These are phyloP conservation scores for Epichloe typhina DNA, from an alignment of 2,329 filamentous ascomycete species.

Conservation along the genomic window DNA sequence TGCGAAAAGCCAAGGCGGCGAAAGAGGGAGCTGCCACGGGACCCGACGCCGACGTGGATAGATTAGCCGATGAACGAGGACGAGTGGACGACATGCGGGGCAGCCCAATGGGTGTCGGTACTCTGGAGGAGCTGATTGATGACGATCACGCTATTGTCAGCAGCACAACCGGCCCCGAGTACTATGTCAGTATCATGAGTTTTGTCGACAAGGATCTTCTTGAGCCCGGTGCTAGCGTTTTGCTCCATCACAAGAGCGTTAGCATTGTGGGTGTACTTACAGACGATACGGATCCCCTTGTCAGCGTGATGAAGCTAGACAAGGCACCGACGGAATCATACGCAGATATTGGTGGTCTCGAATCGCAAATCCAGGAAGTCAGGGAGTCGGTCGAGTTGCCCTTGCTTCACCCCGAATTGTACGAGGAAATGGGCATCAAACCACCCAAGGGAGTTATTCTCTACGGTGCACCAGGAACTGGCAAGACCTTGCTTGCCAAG, in stretches of 20 bases:
- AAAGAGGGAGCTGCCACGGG: conserved; percentile 57
- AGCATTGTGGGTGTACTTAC: conserved; percentile 96
- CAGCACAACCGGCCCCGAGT: conserved; percentile 92
- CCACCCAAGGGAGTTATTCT: conserved; percentile 98
- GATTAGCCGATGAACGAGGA: conserved; percentile 87
- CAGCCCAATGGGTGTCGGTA: conserved; percentile 96
- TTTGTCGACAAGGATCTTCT: conserved; percentile 98
- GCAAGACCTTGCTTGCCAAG: conserved; percentile 91
- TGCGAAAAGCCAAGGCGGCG: conserved; percentile 80
- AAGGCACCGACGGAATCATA: conserved; percentile 98
- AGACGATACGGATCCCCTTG: conserved; percentile 87
- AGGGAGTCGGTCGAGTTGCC: conserved; percentile 97
- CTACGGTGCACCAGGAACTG: conserved; percentile 91
- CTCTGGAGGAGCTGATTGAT: conserved; percentile 95
- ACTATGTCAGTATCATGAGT: conserved; percentile 99
- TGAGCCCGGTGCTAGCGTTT: conserved; percentile 87
- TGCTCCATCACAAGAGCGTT: conserved; percentile 94
- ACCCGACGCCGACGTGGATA: conserved; percentile 59
- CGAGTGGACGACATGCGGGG: conserved; percentile 97
- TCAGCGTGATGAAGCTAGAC: conserved; percentile 98
- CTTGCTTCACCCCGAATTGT: conserved; percentile 86
- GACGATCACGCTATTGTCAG: conserved; percentile 98
- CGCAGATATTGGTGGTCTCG: conserved; percentile 93
- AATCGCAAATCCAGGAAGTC: conserved; percentile 93
- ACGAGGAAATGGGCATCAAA: conserved; percentile 99